phyloP scores from a whole-genome alignment of 352 stramenopile species.

The Peronospora tabacina region DNA sequence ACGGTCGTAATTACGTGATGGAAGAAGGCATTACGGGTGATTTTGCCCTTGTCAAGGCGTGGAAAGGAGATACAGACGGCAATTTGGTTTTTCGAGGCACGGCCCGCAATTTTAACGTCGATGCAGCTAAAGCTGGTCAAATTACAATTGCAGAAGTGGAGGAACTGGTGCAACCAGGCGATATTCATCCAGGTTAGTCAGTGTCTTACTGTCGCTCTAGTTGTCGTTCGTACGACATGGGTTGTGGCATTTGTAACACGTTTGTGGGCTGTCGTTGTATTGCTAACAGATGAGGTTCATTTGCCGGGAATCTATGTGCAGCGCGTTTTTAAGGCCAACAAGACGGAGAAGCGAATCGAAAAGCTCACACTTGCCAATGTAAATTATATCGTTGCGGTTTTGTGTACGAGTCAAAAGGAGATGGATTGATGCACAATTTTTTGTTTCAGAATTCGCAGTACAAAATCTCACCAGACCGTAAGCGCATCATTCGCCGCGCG shows the following conservation, averaged over 20 bases:
- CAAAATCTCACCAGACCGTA: conserved; percentile 69
- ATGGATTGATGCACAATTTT: not conserved
- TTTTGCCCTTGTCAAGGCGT: conserved; percentile 93
- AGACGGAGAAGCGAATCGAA: conserved; percentile 93
- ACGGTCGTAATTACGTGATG: conserved; percentile 92
- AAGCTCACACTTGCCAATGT: conserved; percentile 81
- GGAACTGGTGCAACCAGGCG: conserved; percentile 89
- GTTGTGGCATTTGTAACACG: not conserved
- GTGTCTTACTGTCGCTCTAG: too few species aligned
- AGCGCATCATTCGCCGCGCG: conserved; percentile 91
- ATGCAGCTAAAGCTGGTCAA: conserved; percentile 90
- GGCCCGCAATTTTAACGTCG: conserved; percentile 94
- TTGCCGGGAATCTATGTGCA: conserved; percentile 94
- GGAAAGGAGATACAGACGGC: conserved; percentile 92
- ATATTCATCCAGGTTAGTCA: conserved; percentile 86
- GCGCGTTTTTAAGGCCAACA: conserved; percentile 87
- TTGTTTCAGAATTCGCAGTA: conserved; percentile 38
- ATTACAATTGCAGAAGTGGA: conserved; percentile 94
- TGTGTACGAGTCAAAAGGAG: not conserved
- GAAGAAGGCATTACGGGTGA: conserved; percentile 92
- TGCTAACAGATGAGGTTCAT: conserved; percentile 84
- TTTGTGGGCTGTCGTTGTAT: not conserved
- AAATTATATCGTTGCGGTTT: conserved; percentile 3
- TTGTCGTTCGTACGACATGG: not conserved
- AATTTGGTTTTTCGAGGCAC: conserved; percentile 95